A percentile compares a stretch with the other conserved stretches of the same genome.
Evolutionary conservation across 1,139 yeast genomes (phyloP).

Genomic region (Magnusiomyces tetraspermus): DNA sequence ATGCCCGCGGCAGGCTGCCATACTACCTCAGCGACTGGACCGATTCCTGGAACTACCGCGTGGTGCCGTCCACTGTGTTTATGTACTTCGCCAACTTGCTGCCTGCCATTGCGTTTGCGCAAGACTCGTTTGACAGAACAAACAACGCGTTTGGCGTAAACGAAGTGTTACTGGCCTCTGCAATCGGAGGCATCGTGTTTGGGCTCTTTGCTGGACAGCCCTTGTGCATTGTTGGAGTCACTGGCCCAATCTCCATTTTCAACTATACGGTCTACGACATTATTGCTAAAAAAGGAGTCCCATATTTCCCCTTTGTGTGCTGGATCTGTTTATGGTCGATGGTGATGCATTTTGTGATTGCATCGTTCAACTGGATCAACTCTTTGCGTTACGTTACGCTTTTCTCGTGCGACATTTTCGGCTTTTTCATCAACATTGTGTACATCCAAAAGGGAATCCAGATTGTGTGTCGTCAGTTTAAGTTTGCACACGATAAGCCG

Average conservation of each 20-base stretch:
- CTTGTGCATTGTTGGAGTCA: slow-evolving; percentile 91
- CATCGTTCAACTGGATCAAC: slow-evolving; percentile 60
- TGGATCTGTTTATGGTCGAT: slow-evolving; percentile 93
- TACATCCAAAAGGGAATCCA: slow-evolving; percentile 88
- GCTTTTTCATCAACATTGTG: slow-evolving; percentile 81
- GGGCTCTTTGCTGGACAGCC: slow-evolving; percentile 88
- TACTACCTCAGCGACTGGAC: slow-evolving; percentile 66
- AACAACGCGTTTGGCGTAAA: slow-evolving; percentile 81
- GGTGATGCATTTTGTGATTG: slow-evolving; percentile 67
- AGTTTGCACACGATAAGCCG: slow-evolving; percentile 22
- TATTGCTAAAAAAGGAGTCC: slow-evolving; percentile 52
- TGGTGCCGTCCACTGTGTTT: slow-evolving; percentile 74
- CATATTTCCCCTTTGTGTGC: slow-evolving; percentile 87
- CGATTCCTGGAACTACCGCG: slow-evolving; percentile 80
- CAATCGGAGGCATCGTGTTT: slow-evolving; percentile 81
- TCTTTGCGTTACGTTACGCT: slow-evolving; percentile 64
- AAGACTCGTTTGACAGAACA: slow-evolving; percentile 88
- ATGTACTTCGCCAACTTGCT: slow-evolving; percentile 80
- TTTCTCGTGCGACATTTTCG: slow-evolving; percentile 89
- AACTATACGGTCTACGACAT: slow-evolving; percentile 85
- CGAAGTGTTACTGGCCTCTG: slow-evolving; percentile 75
- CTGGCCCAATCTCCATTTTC: slow-evolving; percentile 83
- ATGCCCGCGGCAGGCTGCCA: slow-evolving; percentile 50
- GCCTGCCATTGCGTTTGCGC: slow-evolving; percentile 95
- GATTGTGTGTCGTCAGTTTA: slow-evolving; percentile 63